phyloP scores from a whole-genome alignment of 1,284 basidiomycete species.

The Fereydounia khargensis region DNA sequence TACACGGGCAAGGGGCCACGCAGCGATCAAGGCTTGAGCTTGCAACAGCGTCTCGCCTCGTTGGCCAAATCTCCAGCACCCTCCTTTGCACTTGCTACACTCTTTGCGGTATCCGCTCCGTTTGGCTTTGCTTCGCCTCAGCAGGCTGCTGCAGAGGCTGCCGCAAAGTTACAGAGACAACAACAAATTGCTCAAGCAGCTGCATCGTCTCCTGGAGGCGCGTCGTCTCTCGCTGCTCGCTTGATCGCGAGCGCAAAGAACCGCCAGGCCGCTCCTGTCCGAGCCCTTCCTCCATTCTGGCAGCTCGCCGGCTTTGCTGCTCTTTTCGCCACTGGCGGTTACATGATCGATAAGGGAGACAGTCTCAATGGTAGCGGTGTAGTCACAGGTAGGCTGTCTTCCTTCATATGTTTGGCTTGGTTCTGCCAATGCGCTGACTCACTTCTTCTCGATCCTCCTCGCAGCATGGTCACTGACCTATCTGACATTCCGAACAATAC shows the following conservation, averaged over 20 bases:
- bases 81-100: slow-evolving; percentile 26
- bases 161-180: slow-evolving; percentile 14
- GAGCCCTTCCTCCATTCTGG: slow-evolving; percentile 47
- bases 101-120: slow-evolving; percentile 37
- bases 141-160: slow-evolving; percentile 24
- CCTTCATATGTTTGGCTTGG: no score
- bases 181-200: slow-evolving; percentile 8
- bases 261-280: slow-evolving; percentile 5
- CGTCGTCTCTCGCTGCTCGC: slow-evolving; percentile 13
- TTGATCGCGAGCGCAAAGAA: slow-evolving; percentile 16
- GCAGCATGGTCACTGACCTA: slow-evolving; percentile 52
- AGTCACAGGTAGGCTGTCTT: no score
- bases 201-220: slow-evolving; percentile 2
- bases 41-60: no score
- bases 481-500: slow-evolving; percentile 40
- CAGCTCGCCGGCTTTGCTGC: slow-evolving; percentile 43
- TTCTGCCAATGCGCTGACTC: no score
- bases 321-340: slow-evolving; percentile 44
- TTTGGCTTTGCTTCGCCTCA: slow-evolving; percentile 37
- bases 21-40: no score
- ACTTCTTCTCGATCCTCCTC: no score
- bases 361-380: slow-evolving; percentile 47
- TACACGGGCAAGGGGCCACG: no score
- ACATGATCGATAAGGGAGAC: slow-evolving; percentile 51
- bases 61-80: no score